phyloP scores from a whole-genome alignment of 164 flowering plant species.

The Vitis vinifera region ASM3070453v1 NC_081822.1:8359501-8360000 shows the following conservation, averaged over 20 bases:
- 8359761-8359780: conserved; percentile 37
- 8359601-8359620: background rate
- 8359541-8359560: conserved; percentile 10
- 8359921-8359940: conserved; percentile 47
- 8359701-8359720: background rate
- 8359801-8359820: conserved; percentile 64
- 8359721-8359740: conserved; percentile 70
- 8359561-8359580: conserved; percentile 36
- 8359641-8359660: background rate
- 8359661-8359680: background rate
- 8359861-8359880: background rate
- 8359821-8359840: conserved; percentile 47
- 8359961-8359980: conserved; percentile 53
- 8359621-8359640: background rate
- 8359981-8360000: conserved; percentile 46
- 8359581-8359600: background rate
- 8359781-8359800: conserved; percentile 54
- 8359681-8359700: background rate
- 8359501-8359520: conserved; percentile 26
- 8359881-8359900: conserved; percentile 1
- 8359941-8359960: conserved; percentile 44
- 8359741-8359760: conserved; percentile 21
- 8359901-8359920: conserved; percentile 34
- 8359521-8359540: conserved; percentile 12
- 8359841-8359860: conserved; percentile 31